phyloP scores from a whole-genome alignment of 2,329 filamentous ascomycete genomes.

The Scytalidium sp. region DNA sequence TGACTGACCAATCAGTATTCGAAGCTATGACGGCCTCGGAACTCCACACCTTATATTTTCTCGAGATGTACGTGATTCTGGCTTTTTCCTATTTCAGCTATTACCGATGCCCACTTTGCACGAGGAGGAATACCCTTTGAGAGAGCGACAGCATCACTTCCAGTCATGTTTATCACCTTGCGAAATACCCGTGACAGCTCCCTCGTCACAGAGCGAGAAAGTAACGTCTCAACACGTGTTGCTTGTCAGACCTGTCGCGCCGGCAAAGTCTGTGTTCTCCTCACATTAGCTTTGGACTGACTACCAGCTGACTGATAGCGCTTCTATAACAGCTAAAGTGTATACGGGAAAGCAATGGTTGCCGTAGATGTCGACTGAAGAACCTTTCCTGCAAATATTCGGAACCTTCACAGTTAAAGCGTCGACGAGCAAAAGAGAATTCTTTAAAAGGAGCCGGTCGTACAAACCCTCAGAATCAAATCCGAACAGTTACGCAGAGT shows the following conservation, averaged over 20 bases:
- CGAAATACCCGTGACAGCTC: not conserved
- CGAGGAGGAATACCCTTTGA: not conserved
- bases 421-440: not conserved
- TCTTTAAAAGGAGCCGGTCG: not conserved
- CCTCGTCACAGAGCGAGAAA: not conserved
- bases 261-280: not conserved
- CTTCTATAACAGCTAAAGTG: not conserved
- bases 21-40: not conserved
- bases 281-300: not conserved
- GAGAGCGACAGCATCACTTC: not conserved
- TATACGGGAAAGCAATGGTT: not conserved
- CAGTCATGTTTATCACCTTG: not conserved
- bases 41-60: not conserved
- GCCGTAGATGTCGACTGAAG: not conserved
- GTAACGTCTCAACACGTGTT: not conserved
- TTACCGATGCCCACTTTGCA: not conserved
- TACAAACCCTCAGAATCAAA: not conserved
- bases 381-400: not conserved
- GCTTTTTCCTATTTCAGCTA: not conserved
- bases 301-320: not conserved
- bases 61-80: not conserved
- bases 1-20: not conserved
- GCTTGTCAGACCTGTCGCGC: not conserved
- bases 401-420: not conserved
- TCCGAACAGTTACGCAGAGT: not conserved